Conservation (phyloP, 208 protist genomes). For the Trypanosoma scelopori region DNA sequence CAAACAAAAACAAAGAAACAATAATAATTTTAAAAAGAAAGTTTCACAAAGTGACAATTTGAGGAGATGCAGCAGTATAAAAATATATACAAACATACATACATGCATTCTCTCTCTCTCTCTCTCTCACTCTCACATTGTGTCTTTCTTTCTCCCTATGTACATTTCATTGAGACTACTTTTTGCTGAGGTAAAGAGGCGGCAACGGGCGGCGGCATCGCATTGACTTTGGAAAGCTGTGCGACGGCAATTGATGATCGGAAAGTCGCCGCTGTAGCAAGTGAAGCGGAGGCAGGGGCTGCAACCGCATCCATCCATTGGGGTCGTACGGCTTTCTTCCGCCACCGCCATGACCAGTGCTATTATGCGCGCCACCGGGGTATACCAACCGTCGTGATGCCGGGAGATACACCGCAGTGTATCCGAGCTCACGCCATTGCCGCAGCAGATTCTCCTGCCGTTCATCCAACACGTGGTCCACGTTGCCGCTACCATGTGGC, state of each 20-base stretch:
- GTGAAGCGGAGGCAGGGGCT: slow-evolving; percentile 57
- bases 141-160: neutral
- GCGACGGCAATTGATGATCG: neutral
- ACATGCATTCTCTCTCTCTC: too few relatives aligned
- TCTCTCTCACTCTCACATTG: too few relatives aligned
- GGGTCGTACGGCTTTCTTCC: slow-evolving; percentile 10
- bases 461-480: neutral
- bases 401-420: slow-evolving; percentile 67
- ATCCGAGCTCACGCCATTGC: slow-evolving; percentile 77
- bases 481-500: slow-evolving; percentile 9
- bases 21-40: too few relatives aligned
- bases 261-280: slow-evolving; percentile 55
- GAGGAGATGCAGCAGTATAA: too few relatives aligned
- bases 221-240: neutral
- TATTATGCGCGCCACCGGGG: neutral
- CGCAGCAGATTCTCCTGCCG: slow-evolving; percentile 27
- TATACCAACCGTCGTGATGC: slow-evolving; percentile 20
- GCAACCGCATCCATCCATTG: slow-evolving; percentile 39
- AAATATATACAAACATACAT: too few relatives aligned
- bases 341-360: neutral
- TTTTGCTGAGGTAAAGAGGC: slow-evolving; percentile 1
- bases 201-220: slow-evolving; percentile 2
- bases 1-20: too few relatives aligned
- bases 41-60: too few relatives aligned
- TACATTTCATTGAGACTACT: neutral